Evolutionary conservation across 768 basidiomycete species (phyloP), one percentile per base, ranked within the genome.

Genomic region (Psilocybe azurescens): DNA sequence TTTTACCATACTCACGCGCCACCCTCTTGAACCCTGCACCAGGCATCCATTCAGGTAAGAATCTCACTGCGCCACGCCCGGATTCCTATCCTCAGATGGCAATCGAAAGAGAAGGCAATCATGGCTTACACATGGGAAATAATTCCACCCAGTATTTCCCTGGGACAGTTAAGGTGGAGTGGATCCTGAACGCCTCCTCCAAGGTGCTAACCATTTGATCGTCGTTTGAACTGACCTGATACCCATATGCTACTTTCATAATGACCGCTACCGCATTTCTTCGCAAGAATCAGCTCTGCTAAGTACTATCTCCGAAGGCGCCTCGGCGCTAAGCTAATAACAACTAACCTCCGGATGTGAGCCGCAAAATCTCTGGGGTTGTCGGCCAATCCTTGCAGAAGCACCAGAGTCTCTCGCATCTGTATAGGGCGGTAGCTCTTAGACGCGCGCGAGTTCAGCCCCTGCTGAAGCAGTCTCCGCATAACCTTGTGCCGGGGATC

Each of bases 1-100:
- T 53, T 14, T 60, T 36, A 14, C 64, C 67, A 24, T 59, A 68
- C 16, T 61, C 54, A 11, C 56, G 56, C 0, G 73, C 77, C 7
- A 59, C 29, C 14, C 69, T 69, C 63, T 82, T 81, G 72, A 81
- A 83, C 1, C 65, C 70, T 41, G 75, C 77, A 3, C 80, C 77
- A 20, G 82, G 80, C 56, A 83, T 73, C 81, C 81, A 81, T 0
- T 68, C 66, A 0, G 81, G 81, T 1, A 82, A 20, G 62, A 72
- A 75, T 33, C 75, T 69, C 53, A 80, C 80, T 81, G 2, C 14
- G 46, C 24, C 28, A 39, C 33, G 53, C 14, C 18, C n/a, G 14
- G 16, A 18, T 44, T n/a, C n/a, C 24, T 24, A 24, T 24, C 24
- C 24, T 30, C 3, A 18, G n/a, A 11, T 13, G 5, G 33, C 3